These are phyloP conservation scores for Arthonia radiata DNA, from an alignment of 495 filamentous ascomycete genomes.

Conservation along the genomic window DNA sequence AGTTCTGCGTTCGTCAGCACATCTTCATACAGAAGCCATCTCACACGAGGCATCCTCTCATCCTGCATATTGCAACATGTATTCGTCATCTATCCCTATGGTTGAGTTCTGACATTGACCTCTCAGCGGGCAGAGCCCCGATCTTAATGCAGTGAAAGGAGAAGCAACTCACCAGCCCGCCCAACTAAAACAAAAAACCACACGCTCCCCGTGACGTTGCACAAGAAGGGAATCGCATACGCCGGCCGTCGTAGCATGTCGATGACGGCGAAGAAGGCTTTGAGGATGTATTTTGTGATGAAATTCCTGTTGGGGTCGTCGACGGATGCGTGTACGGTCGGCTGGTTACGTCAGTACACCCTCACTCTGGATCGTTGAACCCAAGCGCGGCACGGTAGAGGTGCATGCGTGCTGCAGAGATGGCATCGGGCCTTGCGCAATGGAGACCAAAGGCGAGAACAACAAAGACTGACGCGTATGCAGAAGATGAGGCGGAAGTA, in stretches of 20 bases:
- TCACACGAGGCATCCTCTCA: too few relatives aligned
- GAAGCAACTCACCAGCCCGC: conserved; percentile 42
- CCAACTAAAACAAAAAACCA: conserved; percentile 97
- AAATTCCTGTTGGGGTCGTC: conserved; percentile 1
- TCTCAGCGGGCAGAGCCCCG: too few relatives aligned
- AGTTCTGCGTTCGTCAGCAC: conserved; percentile 37
- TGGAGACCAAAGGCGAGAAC: conserved; percentile 1
- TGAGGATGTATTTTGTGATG: conserved; percentile 8
- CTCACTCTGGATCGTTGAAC: too few relatives aligned
- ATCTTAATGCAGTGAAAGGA: conserved; percentile 3
- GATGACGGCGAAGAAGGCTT: conserved; percentile 40
- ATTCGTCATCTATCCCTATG: too few relatives aligned
- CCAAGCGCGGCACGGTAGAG: conserved; percentile 13
- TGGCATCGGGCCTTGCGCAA: too few relatives aligned
- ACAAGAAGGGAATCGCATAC: conserved; percentile 63
- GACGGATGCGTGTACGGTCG: conserved; percentile 4
- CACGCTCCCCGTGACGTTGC: conserved; percentile 83
- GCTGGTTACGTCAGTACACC: too few relatives aligned
- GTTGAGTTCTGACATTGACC: too few relatives aligned
- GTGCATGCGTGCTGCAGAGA: conserved; percentile 18
- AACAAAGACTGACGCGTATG: conserved; percentile 13
- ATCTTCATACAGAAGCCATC: too few relatives aligned
- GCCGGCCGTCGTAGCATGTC: conserved; percentile 58
- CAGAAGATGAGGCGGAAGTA: conserved; percentile 26
- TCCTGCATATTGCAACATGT: too few relatives aligned